phyloP scores from a whole-genome alignment of 176 grass and related monocot genomes.

The Canna indica region DNA sequence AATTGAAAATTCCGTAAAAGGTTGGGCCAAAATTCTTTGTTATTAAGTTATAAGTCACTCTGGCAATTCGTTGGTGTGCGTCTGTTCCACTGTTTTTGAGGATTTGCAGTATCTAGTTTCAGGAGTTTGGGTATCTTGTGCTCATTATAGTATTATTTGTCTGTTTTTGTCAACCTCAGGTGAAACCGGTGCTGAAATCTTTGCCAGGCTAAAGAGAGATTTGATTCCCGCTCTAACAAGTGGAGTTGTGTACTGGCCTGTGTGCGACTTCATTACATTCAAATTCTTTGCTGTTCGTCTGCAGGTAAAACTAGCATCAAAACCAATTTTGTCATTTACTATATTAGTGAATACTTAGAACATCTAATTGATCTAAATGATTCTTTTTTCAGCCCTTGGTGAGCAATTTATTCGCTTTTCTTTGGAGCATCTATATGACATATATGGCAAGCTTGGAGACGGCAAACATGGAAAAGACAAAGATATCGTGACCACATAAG shows the following conservation, averaged over 20 bases:
- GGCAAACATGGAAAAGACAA: conserved; percentile 41
- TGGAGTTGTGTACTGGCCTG: conserved; percentile 70
- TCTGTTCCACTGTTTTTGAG: background rate
- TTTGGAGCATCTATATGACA: conserved; percentile 96
- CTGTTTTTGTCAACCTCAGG: conserved; percentile 41
- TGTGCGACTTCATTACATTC: conserved; percentile 93
- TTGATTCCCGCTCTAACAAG: conserved; percentile 63
- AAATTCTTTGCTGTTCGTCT: conserved; percentile 88
- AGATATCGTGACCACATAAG: background rate
- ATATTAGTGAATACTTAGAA: background rate
- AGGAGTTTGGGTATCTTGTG: too few species aligned
- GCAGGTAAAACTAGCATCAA: conserved; percentile 40
- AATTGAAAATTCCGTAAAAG: too few species aligned
- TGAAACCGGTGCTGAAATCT: conserved; percentile 57
- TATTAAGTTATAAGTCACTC: background rate
- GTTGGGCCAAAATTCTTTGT: background rate
- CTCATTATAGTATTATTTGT: too few species aligned
- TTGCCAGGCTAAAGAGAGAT: conserved; percentile 87
- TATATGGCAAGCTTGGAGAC: conserved; percentile 98
- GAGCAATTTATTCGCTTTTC: conserved; percentile 91
- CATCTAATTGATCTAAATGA: too few species aligned
- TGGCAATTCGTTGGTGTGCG: background rate
- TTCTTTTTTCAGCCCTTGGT: conserved; percentile 51
- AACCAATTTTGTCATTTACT: background rate
- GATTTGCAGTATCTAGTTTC: too few species aligned